Evolutionary conservation across 2,329 filamentous ascomycete genomes (phyloP).

Genomic region (Pleurostoma richardsiae): DNA sequence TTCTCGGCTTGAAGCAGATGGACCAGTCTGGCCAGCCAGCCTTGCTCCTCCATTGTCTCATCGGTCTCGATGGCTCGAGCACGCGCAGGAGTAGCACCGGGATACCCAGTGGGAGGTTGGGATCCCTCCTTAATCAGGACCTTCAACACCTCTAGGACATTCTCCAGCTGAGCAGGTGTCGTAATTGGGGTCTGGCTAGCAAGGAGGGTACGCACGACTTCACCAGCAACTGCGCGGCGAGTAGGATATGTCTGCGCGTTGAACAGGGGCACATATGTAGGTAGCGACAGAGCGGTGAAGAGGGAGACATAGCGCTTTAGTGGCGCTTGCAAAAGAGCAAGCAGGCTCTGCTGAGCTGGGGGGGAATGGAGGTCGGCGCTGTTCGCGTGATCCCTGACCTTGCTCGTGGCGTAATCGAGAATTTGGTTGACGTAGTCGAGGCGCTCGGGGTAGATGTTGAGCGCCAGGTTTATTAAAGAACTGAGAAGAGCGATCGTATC

Average conservation of each 20-base stretch:
- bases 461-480: conserved; percentile 86
- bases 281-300: conserved; percentile 91
- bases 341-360: conserved; percentile 79
- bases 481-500: conserved; percentile 91
- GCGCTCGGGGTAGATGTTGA: conserved; percentile 91
- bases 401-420: conserved; percentile 78
- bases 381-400: conserved; percentile 84
- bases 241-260: conserved; percentile 92
- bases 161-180: conserved; percentile 75
- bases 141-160: conserved; percentile 80
- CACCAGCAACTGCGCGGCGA: conserved; percentile 81
- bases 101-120: conserved; percentile 77
- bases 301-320: conserved; percentile 87
- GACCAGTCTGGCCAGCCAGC: conserved; percentile 88
- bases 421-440: conserved; percentile 96
- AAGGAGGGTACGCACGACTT: conserved; percentile 78
- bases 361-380: conserved; percentile 92
- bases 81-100: conserved; percentile 72
- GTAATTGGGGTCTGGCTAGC: conserved; percentile 76
- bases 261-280: conserved; percentile 84
- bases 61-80: conserved; percentile 76
- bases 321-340: conserved; percentile 85
- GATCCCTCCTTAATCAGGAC: conserved; percentile 92
- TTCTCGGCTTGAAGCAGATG: conserved; percentile 79
- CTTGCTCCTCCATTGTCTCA: conserved; percentile 96